phyloP scores from a whole-genome alignment of 768 basidiomycete genomes.

The Hypsizygus marmoreus region DNA sequence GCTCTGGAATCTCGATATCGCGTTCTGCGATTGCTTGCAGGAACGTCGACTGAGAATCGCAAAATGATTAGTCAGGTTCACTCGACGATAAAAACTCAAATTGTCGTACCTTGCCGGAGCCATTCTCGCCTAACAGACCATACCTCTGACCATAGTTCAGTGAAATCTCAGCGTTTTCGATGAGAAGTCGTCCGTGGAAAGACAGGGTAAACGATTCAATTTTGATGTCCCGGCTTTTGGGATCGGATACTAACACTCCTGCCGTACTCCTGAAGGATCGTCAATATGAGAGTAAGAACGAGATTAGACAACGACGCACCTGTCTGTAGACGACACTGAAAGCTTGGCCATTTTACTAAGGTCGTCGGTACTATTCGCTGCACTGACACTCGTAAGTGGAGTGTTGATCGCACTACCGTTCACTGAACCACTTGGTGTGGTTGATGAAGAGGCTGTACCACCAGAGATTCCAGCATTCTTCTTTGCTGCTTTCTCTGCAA shows the following conservation, averaged over 20 bases:
- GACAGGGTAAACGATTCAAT: slow-evolving; percentile 94
- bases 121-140: slow-evolving; percentile 95
- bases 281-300: not conserved
- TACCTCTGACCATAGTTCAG: slow-evolving; percentile 89
- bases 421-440: slow-evolving; percentile 64
- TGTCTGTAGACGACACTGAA: slow-evolving; percentile 87
- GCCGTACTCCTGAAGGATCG: slow-evolving; percentile 70
- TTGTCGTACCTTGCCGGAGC: slow-evolving; percentile 98
- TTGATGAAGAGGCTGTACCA: slow-evolving; percentile 52
- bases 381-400: slow-evolving; percentile 81
- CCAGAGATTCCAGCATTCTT: slow-evolving; percentile 54
- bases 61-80: slow-evolving; percentile 1
- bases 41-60: slow-evolving; percentile 94
- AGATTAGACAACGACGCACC: slow-evolving; percentile 45
- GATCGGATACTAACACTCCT: slow-evolving; percentile 91
- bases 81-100: slow-evolving; percentile 15
- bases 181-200: slow-evolving; percentile 90
- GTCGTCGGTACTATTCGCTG: slow-evolving; percentile 80
- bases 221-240: slow-evolving; percentile 94
- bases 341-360: slow-evolving; percentile 84
- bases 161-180: slow-evolving; percentile 62
- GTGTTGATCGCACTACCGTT: slow-evolving; percentile 69
- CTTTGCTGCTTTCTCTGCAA: slow-evolving; percentile 92
- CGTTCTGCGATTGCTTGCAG: slow-evolving; percentile 94
- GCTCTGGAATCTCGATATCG: slow-evolving; percentile 90